Percentiles rank a stretch among this genome's conserved stretches.
Evolutionary conservation across 257 asterid genomes (phyloP).

Genomic region (Solanum sejunctum): DNA sequence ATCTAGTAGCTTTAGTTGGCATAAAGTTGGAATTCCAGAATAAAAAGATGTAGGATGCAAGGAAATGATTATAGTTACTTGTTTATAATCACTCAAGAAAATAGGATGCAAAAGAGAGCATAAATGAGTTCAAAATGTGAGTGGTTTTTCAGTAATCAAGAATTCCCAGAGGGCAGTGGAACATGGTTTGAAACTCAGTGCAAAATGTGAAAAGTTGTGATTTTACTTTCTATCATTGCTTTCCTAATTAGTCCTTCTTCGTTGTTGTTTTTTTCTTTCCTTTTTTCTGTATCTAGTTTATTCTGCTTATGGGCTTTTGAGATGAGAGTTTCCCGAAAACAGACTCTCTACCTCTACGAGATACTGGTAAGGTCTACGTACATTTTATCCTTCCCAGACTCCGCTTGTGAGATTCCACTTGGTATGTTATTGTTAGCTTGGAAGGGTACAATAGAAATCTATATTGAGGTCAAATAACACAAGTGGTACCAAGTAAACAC

Average conservation of each 20-base stretch:
- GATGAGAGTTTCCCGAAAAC: too few relatives aligned
- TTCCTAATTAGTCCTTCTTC: too few relatives aligned
- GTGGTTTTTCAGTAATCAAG: too few relatives aligned
- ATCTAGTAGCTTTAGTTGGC: neutral
- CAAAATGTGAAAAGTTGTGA: neutral
- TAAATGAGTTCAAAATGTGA: neutral
- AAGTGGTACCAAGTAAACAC: neutral
- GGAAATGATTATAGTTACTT: neutral
- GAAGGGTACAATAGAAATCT: neutral
- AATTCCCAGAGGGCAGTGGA: neutral
- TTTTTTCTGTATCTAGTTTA: too few relatives aligned
- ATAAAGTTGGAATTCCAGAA: neutral
- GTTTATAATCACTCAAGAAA: neutral
- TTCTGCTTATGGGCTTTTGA: too few relatives aligned
- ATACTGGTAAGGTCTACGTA: too few relatives aligned
- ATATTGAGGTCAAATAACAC: neutral
- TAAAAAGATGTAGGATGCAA: neutral
- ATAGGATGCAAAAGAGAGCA: neutral
- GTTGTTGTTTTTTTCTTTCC: too few relatives aligned
- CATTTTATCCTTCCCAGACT: too few relatives aligned
- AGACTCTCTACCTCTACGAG: too few relatives aligned
- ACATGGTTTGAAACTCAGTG: neutral
- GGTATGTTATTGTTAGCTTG: neutral
- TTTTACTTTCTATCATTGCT: neutral
- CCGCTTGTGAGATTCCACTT: too few relatives aligned